Percentiles rank a stretch among this genome's conserved stretches.
Conservation (phyloP, 306 rosid genomes). For the Vachellia pachyceras region DNA sequence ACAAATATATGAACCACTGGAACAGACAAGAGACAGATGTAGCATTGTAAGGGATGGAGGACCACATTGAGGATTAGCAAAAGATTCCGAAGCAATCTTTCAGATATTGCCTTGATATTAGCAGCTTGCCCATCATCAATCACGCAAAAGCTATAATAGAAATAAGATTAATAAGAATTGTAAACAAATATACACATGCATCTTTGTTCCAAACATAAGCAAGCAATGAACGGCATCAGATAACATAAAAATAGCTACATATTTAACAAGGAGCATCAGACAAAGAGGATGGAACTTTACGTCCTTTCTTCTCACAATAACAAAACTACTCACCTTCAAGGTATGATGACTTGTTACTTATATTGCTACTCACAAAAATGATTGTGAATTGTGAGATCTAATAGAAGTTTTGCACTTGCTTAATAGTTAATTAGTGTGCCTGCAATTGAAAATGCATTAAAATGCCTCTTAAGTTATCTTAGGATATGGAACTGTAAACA, state of each 20-base stretch:
- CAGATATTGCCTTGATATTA: too few relatives aligned
- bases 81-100: too few relatives aligned
- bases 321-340: not conserved
- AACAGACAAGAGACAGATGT: too few relatives aligned
- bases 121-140: too few relatives aligned
- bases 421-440: not conserved
- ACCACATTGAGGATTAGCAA: too few relatives aligned
- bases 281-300: not conserved
- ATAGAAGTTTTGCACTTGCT: constrained; percentile 5
- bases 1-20: too few relatives aligned
- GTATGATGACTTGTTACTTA: constrained; percentile 1
- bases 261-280: not conserved
- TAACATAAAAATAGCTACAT: not conserved
- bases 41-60: too few relatives aligned
- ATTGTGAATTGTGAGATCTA: constrained; percentile 1
- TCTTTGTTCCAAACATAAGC: constrained; percentile 4
- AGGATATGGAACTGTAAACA: not conserved
- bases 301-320: not conserved
- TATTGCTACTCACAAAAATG: not conserved
- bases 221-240: constrained; percentile 1
- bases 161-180: too few relatives aligned
- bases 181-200: too few relatives aligned
- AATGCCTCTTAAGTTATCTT: not conserved
- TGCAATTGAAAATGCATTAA: not conserved
- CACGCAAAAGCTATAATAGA: too few relatives aligned